Evolutionary conservation across 441 rosid genomes (phyloP).

Genomic region (Isatis lusitanica): DNA sequence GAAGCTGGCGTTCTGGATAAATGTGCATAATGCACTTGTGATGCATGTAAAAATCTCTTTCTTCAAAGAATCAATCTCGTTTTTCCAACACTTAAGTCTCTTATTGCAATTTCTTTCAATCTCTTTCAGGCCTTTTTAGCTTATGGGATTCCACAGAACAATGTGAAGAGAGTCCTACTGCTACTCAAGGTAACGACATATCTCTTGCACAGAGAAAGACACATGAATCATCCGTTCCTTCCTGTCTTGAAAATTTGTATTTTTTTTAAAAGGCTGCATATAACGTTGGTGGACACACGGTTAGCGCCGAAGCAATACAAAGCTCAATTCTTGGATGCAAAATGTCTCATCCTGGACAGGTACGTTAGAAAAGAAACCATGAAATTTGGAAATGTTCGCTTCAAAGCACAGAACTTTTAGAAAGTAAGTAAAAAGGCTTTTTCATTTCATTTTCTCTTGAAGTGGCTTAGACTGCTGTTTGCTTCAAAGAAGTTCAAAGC

Average conservation of each 20-base stretch:
- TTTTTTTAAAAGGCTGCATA: conserved; percentile 83
- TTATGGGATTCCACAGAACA: conserved; percentile 84
- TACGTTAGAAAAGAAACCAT: conserved; percentile 19
- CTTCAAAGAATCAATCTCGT: background rate
- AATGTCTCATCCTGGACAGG: conserved; percentile 95
- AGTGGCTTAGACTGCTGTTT: conserved; percentile 86
- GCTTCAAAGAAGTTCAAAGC: conserved; percentile 72
- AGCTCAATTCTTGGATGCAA: conserved; percentile 76
- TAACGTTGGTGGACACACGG: conserved; percentile 83
- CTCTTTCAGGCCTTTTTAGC: conserved; percentile 75
- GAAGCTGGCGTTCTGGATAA: conserved; percentile 95
- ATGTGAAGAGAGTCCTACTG: conserved; percentile 69
- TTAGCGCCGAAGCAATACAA: conserved; percentile 79
- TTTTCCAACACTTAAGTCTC: background rate
- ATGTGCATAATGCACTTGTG: conserved; percentile 82
- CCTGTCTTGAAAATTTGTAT: background rate
- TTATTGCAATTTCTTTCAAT: background rate
- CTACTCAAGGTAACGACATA: conserved; percentile 59
- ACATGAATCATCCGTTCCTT: background rate
- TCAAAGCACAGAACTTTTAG: background rate
- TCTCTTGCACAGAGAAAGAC: background rate
- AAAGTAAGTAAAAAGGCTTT: background rate
- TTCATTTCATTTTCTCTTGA: conserved; percentile 16
- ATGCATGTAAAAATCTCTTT: conserved; percentile 80
- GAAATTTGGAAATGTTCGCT: background rate